Evolutionary conservation across 176 grass and related monocot genomes (phyloP).

Genomic region (Neostapfia colusana): DNA sequence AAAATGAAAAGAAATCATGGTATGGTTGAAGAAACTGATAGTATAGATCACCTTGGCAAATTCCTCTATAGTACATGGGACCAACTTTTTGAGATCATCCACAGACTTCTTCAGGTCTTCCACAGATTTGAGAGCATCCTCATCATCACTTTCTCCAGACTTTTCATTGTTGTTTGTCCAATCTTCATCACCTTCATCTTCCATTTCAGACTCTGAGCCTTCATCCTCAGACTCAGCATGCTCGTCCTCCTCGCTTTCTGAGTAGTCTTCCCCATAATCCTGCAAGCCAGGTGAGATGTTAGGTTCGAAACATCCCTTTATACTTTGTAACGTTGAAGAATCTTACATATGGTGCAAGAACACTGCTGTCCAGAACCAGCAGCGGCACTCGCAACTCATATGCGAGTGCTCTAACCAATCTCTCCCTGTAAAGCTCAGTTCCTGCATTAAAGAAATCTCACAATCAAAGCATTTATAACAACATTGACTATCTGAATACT

Average conservation of each 20-base stretch:
- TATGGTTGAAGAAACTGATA: conserved; percentile 4
- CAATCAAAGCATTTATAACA: conserved; percentile 20
- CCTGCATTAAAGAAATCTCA: conserved; percentile 56
- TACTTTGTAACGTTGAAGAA: conserved; percentile 17
- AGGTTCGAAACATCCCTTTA: conserved; percentile 32
- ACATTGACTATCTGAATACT: conserved; percentile 17
- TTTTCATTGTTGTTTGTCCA: conserved; percentile 73
- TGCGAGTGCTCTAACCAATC: conserved; percentile 84
- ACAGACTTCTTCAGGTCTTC: conserved; percentile 67
- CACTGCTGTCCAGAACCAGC: conserved; percentile 79
- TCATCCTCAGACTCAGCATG: conserved; percentile 73
- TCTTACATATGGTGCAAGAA: conserved; percentile 87
- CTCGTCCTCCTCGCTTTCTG: conserved; percentile 65
- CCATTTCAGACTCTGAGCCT: conserved; percentile 72
- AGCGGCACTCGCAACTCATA: conserved; percentile 76
- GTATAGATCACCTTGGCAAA: conserved; percentile 62
- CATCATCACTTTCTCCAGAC: conserved; percentile 75
- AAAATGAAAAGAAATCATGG: conserved; percentile 3
- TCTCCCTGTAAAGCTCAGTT: conserved; percentile 96
- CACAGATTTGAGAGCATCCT: conserved; percentile 64
- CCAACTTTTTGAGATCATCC: conserved; percentile 67
- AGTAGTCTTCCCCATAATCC: conserved; percentile 76
- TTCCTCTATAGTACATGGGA: conserved; percentile 66
- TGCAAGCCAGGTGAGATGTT: conserved; percentile 41
- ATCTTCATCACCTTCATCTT: conserved; percentile 71